phyloP scores from a whole-genome alignment of 257 asterid species.

The Solanum megistacrolobum region DNA sequence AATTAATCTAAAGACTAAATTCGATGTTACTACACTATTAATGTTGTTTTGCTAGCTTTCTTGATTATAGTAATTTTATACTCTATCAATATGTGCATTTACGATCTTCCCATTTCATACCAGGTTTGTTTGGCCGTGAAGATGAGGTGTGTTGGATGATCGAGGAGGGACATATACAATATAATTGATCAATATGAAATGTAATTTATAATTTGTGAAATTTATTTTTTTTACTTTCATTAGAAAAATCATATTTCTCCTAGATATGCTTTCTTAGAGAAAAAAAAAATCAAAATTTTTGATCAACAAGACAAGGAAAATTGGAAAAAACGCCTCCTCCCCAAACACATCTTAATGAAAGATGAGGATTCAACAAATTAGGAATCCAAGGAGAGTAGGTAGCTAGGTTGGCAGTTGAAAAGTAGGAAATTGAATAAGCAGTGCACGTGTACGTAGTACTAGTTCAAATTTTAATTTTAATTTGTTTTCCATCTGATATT shows the following conservation, averaged over 20 bases:
- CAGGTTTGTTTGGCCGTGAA: not conserved
- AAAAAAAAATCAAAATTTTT: too few species aligned
- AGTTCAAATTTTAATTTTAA: not conserved
- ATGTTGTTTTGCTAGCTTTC: not conserved
- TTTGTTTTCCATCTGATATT: too few species aligned
- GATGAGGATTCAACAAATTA: not conserved
- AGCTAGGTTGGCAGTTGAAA: not conserved
- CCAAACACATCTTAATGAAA: not conserved
- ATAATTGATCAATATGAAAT: not conserved
- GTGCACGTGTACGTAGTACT: not conserved
- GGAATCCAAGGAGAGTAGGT: not conserved
- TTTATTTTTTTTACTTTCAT: accelerated
- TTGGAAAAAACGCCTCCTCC: not conserved
- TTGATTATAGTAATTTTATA: not conserved
- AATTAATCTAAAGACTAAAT: not conserved
- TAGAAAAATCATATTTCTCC: not conserved
- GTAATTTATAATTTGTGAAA: too few species aligned
- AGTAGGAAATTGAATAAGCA: not conserved
- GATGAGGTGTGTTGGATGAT: not conserved
- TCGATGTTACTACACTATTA: not conserved
- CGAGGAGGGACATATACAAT: not conserved
- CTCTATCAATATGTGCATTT: not conserved
- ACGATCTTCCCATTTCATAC: not conserved
- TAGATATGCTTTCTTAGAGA: not conserved
- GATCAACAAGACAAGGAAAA: not conserved